Evolutionary conservation across 108 stramenopile genomes (phyloP), one percentile per base, ranked within the genome.

Genomic region (Pseudonitzschia multistriata): DNA sequence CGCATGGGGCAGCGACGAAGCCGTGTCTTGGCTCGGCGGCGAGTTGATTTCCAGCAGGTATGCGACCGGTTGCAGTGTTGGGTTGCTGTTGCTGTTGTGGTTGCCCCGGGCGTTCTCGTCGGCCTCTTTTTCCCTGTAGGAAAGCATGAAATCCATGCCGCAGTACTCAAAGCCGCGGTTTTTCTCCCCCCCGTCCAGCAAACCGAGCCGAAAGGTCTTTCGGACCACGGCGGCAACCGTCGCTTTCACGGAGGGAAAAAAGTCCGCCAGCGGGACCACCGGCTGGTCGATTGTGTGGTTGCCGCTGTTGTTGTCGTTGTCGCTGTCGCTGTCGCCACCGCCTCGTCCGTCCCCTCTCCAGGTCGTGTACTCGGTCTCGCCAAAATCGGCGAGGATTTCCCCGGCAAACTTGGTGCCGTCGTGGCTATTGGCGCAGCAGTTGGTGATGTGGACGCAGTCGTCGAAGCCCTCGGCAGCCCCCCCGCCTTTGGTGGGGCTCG

Each of bases 81-180:
- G 28, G 34, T 19, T 75, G 55, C 33, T 24, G 17, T 45, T 13
- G 45, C 29, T 36, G 14, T 14, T 25, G 54, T 55, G 22, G 29
- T 30, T 30, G 27, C 27, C 54, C 24, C 14, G 22, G 29, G 27
- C 14, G 27, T 52, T 56, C n/a, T 66, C 42, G 42, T 45, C 17
- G 3, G 17, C 8, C 14, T 49, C 62, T 21, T 37, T 59, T 17
- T 74, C 60, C 4, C 74, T 66, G 29, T 84, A 83, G 11, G 87
- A 85, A 13, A 94, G 65, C 24, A 91, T 83, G 70, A 91, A 94
- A 67, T 94, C 93, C 69, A 94, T 72, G 31, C 93, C 93, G 21
- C 90, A 69, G 55, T 94, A 94, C 78, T 94, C 93, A 53, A 94
- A 91, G n/a, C 93, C 93, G 56, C 74, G 21, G 74, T 94, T 94